Evolutionary conservation across 2,329 filamentous ascomycete genomes (phyloP).

Genomic region (Talaromyces sp.): DNA sequence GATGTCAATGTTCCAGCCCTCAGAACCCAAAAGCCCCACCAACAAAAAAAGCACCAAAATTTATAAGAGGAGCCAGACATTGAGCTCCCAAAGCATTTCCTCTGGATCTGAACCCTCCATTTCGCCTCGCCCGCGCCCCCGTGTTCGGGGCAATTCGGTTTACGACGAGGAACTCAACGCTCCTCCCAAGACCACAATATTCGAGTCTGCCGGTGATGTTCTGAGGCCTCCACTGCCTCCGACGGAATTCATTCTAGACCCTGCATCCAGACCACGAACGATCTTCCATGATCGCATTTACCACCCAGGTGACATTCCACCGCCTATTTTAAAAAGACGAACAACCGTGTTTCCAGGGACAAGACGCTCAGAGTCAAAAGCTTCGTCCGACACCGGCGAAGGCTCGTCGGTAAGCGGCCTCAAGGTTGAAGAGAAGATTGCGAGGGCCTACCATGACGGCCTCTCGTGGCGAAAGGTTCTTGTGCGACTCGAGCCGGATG

Average conservation of each 20-base stretch:
- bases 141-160: conserved; percentile 46
- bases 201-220: conserved; percentile 89
- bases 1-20: conserved; percentile 67
- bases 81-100: conserved; percentile 26
- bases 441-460: conserved; percentile 85
- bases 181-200: conserved; percentile 85
- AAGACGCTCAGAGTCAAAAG: conserved; percentile 11
- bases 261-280: conserved; percentile 71
- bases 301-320: conserved; percentile 85
- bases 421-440: conserved; percentile 96
- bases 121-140: conserved; percentile 17
- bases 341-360: conserved; percentile 31
- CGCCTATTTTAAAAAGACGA: conserved; percentile 50
- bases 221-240: conserved; percentile 84
- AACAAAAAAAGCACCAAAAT: conserved; percentile 53
- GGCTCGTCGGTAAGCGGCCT: conserved; percentile 44
- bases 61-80: conserved; percentile 71
- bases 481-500: conserved; percentile 90
- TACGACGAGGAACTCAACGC: conserved; percentile 52
- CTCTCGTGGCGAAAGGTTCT: conserved; percentile 95
- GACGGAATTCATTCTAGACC: conserved; percentile 75
- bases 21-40: conserved; percentile 41
- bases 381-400: conserved; percentile 10
- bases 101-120: not conserved
- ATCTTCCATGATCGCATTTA: conserved; percentile 98